These are phyloP conservation scores for Boletellus ananiceps DNA, from an alignment of 768 basidiomycete species.

Conservation along the genomic window DNA sequence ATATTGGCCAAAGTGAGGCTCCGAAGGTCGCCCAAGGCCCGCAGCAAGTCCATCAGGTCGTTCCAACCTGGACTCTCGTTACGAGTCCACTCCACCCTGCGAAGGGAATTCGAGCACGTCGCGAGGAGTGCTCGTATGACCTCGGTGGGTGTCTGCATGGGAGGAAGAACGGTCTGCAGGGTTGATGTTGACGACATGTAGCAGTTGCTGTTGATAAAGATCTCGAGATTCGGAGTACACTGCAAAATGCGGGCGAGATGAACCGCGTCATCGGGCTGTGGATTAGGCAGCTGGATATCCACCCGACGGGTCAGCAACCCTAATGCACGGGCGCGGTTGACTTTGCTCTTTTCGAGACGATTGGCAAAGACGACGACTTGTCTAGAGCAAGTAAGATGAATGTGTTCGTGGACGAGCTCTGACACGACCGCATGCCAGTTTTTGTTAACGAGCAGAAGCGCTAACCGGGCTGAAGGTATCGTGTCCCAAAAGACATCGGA, in stretches of 20 bases:
- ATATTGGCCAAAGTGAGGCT: constrained; percentile 42
- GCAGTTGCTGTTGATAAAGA: constrained; percentile 39
- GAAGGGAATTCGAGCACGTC: constrained; percentile 33
- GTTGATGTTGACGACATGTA: constrained; percentile 19
- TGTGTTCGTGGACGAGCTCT: constrained; percentile 39
- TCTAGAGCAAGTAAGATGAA: constrained; percentile 30
- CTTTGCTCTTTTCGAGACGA: constrained; percentile 30
- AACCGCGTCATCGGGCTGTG: constrained; percentile 17
- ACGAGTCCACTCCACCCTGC: constrained; percentile 43
- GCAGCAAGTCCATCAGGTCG: constrained; percentile 37
- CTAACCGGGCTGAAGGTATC: constrained; percentile 25
- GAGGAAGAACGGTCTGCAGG: constrained; percentile 13
- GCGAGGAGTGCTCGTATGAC: constrained; percentile 33
- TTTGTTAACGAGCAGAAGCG: constrained; percentile 35
- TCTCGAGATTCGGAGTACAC: constrained; percentile 41
- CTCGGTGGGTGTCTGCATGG: constrained; percentile 26
- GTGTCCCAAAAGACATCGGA: constrained; percentile 30
- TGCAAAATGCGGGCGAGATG: constrained; percentile 36
- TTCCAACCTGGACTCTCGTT: constrained; percentile 40
- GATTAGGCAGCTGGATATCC: constrained; percentile 37
- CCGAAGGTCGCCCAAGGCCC: constrained; percentile 29
- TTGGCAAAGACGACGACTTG: constrained; percentile 34
- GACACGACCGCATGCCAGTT: constrained; percentile 35
- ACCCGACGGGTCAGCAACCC: constrained; percentile 40
- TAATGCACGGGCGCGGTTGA: constrained; percentile 23